Evolutionary conservation across 352 stramenopile species (phyloP), one percentile per base, ranked within the genome.

Genomic region (Pythium rishiriense): DNA sequence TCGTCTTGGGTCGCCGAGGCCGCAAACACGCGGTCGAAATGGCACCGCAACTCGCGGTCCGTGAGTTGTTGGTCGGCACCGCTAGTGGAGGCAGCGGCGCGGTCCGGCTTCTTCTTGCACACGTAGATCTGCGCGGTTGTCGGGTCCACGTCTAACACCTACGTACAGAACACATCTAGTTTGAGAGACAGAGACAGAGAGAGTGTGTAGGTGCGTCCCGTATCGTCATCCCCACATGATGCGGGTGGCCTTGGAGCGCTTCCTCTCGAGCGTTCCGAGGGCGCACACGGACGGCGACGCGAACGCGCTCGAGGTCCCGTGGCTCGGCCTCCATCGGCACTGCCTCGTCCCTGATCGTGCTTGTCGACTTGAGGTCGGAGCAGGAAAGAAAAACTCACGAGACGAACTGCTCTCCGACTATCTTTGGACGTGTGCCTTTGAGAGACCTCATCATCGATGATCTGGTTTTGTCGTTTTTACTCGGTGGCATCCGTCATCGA

Each of bases 261-360:
- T 82, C 64, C 50, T 94, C 85, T n/a, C 82, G 78, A n/a, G 85
- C 73, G 56, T 96, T 89, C 10, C 70, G 60, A 11, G 88, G 89
- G 1, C 89, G 85, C 28, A 96, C 85, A 43, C 89, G 85, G 24
- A 97, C 77, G 6, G 87, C 70, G 8, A 96, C 87, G 35, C 89
- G 84, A 9, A 93, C 79, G 17, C 82, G 73, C 65, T 93, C 86
- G 33, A 70, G 55, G 24, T 22, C 22, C 14, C 47, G 39, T 11
- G 45, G 12, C 24, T 58, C 51, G 19, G 35, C 25, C n/a, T 60
- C 62, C 62, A 69, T 69, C 9, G n/a, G 12, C 5, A 21, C 9
- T 8, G 6, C 9, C 10, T 53, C 9, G 9, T 53, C 15, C 22
- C 46, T 35, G 46, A 10, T 53, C 46, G n/a, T n/a, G 26, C 22